Evolutionary conservation across 257 asterid genomes (phyloP).

Genomic region (Nicotiana paniculata): DNA sequence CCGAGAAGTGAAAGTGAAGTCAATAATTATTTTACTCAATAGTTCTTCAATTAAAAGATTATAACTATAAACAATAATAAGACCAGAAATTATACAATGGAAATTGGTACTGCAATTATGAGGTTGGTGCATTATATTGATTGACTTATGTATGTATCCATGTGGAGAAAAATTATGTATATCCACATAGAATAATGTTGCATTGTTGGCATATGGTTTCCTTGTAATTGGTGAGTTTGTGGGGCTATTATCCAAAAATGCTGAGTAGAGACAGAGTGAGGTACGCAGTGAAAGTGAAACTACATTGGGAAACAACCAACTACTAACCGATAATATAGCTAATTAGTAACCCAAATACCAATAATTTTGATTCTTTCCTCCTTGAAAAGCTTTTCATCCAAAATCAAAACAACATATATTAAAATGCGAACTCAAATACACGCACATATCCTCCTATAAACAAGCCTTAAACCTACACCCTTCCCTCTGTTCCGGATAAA

Average conservation of each 20-base stretch:
- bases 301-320: not conserved
- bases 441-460: not conserved
- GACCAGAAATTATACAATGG: no score
- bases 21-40: no score
- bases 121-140: not conserved
- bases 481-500: no score
- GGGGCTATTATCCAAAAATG: no score
- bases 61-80: no score
- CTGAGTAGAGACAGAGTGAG: not conserved
- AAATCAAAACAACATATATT: not conserved
- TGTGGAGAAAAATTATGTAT: not conserved
- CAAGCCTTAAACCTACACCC: not conserved
- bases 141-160: not conserved
- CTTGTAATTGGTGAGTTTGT: not conserved
- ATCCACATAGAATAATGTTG: not conserved
- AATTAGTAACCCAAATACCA: not conserved
- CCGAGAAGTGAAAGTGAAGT: no score
- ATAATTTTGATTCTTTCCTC: not conserved
- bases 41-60: no score
- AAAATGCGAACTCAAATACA: not conserved
- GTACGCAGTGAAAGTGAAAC: not conserved
- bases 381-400: not conserved
- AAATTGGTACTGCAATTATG: no score
- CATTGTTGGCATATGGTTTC: not conserved
- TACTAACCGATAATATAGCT: not conserved